Conservation (phyloP, 2,329 filamentous ascomycete genomes). For the Botrytis tulipae region DNA sequence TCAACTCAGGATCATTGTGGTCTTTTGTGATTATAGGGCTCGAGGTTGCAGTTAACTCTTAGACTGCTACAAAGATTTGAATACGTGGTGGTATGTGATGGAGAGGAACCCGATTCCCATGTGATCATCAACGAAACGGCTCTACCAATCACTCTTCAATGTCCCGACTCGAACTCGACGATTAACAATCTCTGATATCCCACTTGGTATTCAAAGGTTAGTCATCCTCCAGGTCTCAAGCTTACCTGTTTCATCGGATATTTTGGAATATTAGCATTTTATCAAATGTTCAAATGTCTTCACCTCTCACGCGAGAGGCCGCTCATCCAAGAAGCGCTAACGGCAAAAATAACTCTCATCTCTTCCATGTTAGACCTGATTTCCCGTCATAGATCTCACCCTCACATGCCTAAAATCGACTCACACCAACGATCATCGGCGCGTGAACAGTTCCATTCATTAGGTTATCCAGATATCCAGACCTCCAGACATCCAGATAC, state of each 20-base stretch:
- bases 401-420: no score
- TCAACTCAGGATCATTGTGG: not conserved
- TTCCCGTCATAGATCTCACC: no score
- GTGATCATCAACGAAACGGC: not conserved
- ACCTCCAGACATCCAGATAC: no score
- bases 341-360: no score
- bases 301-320: not conserved
- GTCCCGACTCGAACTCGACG: not conserved
- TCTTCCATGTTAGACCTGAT: no score
- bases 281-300: not conserved
- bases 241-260: not conserved
- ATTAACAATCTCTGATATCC: not conserved
- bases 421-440: no score
- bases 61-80: fast-evolving
- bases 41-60: not conserved
- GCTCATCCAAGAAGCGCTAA: not conserved
- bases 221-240: not conserved
- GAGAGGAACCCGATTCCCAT: not conserved
- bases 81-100: not conserved
- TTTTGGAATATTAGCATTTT: not conserved
- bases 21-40: not conserved
- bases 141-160: not conserved
- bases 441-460: no score
- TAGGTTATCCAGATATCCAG: no score
- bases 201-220: not conserved